A percentile compares a stretch with the other conserved stretches of the same genome.
Evolutionary conservation across 2,329 filamentous ascomycete species (phyloP).

Genomic region (Trichoderma sp.): DNA sequence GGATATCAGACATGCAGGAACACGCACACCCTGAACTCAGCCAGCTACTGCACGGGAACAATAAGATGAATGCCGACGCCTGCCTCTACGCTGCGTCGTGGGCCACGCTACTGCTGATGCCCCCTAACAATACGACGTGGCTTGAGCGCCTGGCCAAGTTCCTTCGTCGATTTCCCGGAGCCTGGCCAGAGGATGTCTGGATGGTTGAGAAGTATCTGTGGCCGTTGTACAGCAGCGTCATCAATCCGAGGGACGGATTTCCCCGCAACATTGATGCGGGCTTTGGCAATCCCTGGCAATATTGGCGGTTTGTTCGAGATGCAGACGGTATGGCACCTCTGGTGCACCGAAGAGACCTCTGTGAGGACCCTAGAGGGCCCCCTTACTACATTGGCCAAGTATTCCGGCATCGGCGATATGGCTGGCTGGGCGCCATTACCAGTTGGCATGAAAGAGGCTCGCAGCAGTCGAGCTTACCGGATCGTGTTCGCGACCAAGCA

Average conservation of each 20-base stretch:
- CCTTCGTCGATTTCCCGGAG: conserved; percentile 48
- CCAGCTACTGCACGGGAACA: conserved; percentile 43
- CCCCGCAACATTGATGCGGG: conserved; percentile 35
- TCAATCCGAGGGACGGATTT: conserved; percentile 36
- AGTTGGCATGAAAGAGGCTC: conserved; percentile 71
- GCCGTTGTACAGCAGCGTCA: conserved; percentile 59
- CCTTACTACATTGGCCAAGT: conserved; percentile 76
- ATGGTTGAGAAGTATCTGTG: conserved; percentile 67
- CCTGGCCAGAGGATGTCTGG: conserved; percentile 66
- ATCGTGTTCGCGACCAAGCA: neutral
- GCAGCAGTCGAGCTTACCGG: conserved; percentile 27
- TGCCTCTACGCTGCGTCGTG: conserved; percentile 75
- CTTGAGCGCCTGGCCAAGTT: conserved; percentile 66
- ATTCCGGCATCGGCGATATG: conserved; percentile 79
- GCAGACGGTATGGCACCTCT: conserved; percentile 48
- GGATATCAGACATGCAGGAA: conserved; percentile 38
- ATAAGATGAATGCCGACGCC: conserved; percentile 51
- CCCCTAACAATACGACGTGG: conserved; percentile 53
- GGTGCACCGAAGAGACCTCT: conserved; percentile 36
- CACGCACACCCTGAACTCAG: conserved; percentile 37
- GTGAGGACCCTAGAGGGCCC: conserved; percentile 32
- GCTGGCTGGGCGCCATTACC: conserved; percentile 78
- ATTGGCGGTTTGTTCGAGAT: conserved; percentile 45
- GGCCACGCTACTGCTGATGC: conserved; percentile 63
- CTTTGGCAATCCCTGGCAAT: conserved; percentile 39